These are phyloP conservation scores for Euryodendron excelsum DNA, from an alignment of 148 eudicot species.

Conservation along the genomic window DNA sequence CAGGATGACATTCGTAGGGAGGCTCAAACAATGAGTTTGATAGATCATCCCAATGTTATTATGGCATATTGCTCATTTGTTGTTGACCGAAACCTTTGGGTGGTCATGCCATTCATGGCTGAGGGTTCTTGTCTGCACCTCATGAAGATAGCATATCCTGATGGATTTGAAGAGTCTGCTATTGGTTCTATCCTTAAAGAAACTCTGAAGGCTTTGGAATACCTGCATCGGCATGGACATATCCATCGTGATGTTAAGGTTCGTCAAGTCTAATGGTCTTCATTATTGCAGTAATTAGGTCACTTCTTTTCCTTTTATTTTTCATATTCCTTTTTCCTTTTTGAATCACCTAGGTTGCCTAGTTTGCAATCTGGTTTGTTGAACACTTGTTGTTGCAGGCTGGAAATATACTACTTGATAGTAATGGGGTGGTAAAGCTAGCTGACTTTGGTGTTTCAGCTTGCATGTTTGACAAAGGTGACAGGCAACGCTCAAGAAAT, in stretches of 20 bases:
- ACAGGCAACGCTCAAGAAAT: slow-evolving; percentile 89
- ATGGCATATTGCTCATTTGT: slow-evolving; percentile 91
- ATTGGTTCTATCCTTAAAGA: slow-evolving; percentile 86
- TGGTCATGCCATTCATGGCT: slow-evolving; percentile 97
- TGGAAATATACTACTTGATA: slow-evolving; percentile 85
- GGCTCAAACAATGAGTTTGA: slow-evolving; percentile 94
- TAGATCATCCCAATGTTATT: slow-evolving; percentile 89
- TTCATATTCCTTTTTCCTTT: neutral
- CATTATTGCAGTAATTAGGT: neutral
- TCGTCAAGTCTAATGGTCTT: slow-evolving; percentile 1
- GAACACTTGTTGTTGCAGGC: slow-evolving; percentile 51
- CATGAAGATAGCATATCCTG: slow-evolving; percentile 91
- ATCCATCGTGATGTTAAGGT: slow-evolving; percentile 99
- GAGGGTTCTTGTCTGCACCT: slow-evolving; percentile 96
- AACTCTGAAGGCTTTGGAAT: slow-evolving; percentile 91
- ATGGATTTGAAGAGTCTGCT: slow-evolving; percentile 92
- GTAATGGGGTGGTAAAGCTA: slow-evolving; percentile 77
- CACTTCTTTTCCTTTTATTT: neutral
- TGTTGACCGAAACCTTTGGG: slow-evolving; percentile 88
- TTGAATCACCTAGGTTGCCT: neutral
- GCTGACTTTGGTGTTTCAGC: slow-evolving; percentile 99
- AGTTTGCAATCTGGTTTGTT: slow-evolving; percentile 11
- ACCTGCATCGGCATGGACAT: slow-evolving; percentile 92
- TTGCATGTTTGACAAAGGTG: slow-evolving; percentile 95
- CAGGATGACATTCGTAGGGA: slow-evolving; percentile 99